phyloP scores from a whole-genome alignment of 768 basidiomycete species.

The Leccinum obscurum region DNA sequence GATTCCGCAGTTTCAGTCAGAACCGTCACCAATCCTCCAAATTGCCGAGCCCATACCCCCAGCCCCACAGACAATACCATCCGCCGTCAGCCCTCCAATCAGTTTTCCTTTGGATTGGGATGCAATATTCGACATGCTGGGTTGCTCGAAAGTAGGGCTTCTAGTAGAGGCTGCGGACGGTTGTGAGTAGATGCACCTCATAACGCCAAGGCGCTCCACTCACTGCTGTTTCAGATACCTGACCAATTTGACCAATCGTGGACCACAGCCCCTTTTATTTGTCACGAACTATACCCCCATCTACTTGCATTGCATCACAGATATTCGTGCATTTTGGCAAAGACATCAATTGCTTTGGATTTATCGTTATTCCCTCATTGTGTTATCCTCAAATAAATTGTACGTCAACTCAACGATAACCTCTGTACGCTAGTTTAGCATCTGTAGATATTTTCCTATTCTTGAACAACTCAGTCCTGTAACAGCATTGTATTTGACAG shows the following conservation, averaged over 20 bases:
- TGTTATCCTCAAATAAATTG: background rate
- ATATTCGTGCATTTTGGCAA: slow-evolving; percentile 4
- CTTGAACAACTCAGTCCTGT: too few species aligned
- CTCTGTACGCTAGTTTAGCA: background rate
- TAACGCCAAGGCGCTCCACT: background rate
- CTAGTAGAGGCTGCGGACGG: background rate
- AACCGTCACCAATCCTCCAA: slow-evolving; percentile 6
- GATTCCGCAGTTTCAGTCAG: slow-evolving; percentile 8
- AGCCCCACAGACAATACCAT: slow-evolving; percentile 6
- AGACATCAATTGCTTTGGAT: slow-evolving; percentile 2
- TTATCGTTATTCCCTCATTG: background rate
- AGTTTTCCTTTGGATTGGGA: slow-evolving; percentile 33
- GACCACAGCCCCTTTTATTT: background rate
- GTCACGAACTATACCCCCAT: slow-evolving; percentile 2
- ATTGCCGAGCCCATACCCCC: background rate
- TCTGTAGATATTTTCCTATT: background rate
- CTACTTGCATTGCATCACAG: slow-evolving; percentile 4
- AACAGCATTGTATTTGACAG: slow-evolving; percentile 4
- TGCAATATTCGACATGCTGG: slow-evolving; percentile 31
- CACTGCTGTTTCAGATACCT: slow-evolving; percentile 7
- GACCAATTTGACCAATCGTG: background rate
- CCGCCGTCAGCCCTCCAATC: slow-evolving; percentile 12
- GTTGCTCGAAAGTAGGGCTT: slow-evolving; percentile 7
- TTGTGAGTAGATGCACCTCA: slow-evolving; percentile 15
- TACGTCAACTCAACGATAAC: background rate